A percentile compares a stretch with the other conserved stretches of the same genome.
These are phyloP conservation scores for Nymphaea colorata DNA, from an alignment of 164 flowering plant species.

Conservation along the genomic window DNA sequence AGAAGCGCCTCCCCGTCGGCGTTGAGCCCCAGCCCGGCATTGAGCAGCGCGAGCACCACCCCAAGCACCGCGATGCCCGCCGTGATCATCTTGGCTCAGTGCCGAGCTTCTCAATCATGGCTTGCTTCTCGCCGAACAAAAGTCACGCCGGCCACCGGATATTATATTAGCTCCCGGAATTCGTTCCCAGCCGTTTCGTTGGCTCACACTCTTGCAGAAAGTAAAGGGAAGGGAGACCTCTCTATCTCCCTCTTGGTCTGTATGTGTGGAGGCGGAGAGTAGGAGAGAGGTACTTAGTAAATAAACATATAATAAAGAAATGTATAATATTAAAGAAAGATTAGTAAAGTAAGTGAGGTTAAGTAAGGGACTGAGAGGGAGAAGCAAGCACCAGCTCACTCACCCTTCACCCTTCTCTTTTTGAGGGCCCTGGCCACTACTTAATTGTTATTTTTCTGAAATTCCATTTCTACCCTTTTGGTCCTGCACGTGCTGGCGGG, in stretches of 20 bases:
- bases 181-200: no score
- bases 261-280: background rate
- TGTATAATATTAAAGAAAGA: no score
- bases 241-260: background rate
- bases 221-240: background rate
- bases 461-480: background rate
- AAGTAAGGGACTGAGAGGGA: no score
- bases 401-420: background rate
- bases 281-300: no score
- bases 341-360: no score
- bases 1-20: constrained; percentile 57
- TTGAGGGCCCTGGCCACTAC: background rate
- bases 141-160: background rate
- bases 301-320: no score
- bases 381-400: background rate
- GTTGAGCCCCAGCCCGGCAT: constrained; percentile 16
- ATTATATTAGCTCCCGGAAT: background rate
- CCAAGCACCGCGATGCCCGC: background rate
- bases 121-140: background rate
- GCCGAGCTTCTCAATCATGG: background rate
- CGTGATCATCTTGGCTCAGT: background rate
- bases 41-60: background rate
- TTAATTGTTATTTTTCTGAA: background rate
- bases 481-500: background rate
- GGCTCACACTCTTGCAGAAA: background rate